phyloP scores from a whole-genome alignment of 192 early-diverging fungal species.

The Coemansia sp. region DNA sequence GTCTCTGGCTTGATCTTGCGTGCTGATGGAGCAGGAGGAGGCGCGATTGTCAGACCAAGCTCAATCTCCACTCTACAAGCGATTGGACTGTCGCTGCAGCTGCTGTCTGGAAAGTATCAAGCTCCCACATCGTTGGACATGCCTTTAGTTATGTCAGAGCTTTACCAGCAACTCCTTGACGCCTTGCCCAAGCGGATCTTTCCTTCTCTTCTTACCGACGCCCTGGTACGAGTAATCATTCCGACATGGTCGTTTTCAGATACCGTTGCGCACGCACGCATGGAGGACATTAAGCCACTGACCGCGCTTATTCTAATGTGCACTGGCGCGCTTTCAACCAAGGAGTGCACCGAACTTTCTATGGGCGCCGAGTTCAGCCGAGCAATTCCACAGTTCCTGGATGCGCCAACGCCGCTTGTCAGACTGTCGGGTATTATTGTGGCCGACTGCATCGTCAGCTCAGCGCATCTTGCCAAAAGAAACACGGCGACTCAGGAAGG shows the following conservation, averaged over 20 bases:
- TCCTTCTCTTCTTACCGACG: conserved; percentile 6
- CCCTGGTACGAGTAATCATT: conserved; percentile 14
- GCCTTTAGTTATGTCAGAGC: not conserved
- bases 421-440: conserved; percentile 37
- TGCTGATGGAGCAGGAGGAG: not conserved
- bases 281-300: conserved; percentile 5
- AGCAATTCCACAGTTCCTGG: conserved; percentile 37
- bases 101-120: conserved; percentile 17
- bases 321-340: conserved; percentile 4
- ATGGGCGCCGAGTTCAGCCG: conserved; percentile 24
- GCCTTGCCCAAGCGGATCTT: conserved; percentile 7
- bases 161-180: not conserved
- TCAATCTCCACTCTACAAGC: conserved; percentile 11
- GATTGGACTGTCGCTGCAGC: conserved; percentile 27
- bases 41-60: not conserved
- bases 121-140: not conserved
- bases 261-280: conserved; percentile 8
- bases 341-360: conserved; percentile 11
- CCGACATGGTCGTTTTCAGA: conserved; percentile 30
- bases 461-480: not conserved
- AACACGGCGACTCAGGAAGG: not conserved
- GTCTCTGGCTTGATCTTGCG: conserved; percentile 7
- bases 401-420: conserved; percentile 25
- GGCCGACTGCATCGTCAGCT: conserved; percentile 17
- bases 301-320: conserved; percentile 30